These are phyloP conservation scores for Zopfia rhizophila DNA, from an alignment of 2,329 filamentous ascomycete genomes.

Conservation along the genomic window DNA sequence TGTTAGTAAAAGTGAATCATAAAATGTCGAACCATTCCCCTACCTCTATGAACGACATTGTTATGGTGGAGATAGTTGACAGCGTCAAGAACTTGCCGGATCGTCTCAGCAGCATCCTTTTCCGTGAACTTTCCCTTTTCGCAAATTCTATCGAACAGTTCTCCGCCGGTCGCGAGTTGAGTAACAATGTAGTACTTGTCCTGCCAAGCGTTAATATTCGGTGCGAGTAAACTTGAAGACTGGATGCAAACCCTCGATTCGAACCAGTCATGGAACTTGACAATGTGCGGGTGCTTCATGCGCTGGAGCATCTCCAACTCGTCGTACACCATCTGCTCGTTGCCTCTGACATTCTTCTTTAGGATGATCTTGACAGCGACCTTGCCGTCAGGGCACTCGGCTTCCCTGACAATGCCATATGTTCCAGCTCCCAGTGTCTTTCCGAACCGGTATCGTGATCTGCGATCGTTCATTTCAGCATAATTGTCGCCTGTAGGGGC, in stretches of 20 bases:
- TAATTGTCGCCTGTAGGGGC: slow-evolving; percentile 26
- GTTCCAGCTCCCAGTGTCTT: slow-evolving; percentile 94
- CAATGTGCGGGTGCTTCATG: slow-evolving; percentile 93
- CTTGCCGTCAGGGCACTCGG: slow-evolving; percentile 83
- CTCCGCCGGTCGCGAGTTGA: slow-evolving; percentile 92
- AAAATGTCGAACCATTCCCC: slow-evolving; percentile 19
- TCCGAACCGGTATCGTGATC: slow-evolving; percentile 89
- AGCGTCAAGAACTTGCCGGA: slow-evolving; percentile 90
- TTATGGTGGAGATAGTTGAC: slow-evolving; percentile 95
- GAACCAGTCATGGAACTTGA: slow-evolving; percentile 98
- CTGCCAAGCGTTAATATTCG: slow-evolving; percentile 59
- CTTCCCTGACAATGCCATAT: slow-evolving; percentile 97
- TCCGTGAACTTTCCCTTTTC: slow-evolving; percentile 98
- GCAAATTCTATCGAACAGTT: slow-evolving; percentile 97
- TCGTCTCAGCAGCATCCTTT: slow-evolving; percentile 95
- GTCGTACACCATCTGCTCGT: slow-evolving; percentile 98
- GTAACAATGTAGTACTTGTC: slow-evolving; percentile 99
- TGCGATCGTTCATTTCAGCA: slow-evolving; percentile 55
- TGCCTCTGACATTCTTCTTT: slow-evolving; percentile 99
- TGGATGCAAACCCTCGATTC: slow-evolving; percentile 81
- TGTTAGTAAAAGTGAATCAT: slow-evolving; percentile 30
- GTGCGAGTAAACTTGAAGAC: neutral
- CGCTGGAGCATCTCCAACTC: slow-evolving; percentile 93
- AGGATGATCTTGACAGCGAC: slow-evolving; percentile 98
- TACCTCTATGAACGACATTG: slow-evolving; percentile 95